Percentiles rank a stretch among this genome's conserved stretches.
phyloP scores from a whole-genome alignment of 257 asterid species.

The Lycium barbarum region DNA sequence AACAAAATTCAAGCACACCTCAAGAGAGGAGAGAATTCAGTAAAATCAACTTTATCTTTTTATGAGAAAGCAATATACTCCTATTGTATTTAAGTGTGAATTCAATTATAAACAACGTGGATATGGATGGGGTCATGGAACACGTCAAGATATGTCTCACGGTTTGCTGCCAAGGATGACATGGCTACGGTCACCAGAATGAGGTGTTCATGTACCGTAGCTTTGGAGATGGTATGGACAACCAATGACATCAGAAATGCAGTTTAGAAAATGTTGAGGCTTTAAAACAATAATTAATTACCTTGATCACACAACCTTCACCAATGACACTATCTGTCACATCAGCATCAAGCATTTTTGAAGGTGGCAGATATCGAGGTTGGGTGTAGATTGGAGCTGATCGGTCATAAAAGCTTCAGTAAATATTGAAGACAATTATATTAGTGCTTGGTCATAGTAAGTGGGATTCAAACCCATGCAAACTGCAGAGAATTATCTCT shows the following conservation, averaged over 20 bases:
- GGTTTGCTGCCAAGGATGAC: background rate
- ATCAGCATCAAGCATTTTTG: conserved; percentile 98
- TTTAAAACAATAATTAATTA: conserved; percentile 36
- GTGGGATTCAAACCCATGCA: background rate
- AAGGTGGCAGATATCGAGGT: conserved; percentile 95
- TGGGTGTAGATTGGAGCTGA: conserved; percentile 97
- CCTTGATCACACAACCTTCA: conserved; percentile 98
- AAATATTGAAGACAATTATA: conserved; percentile 37
- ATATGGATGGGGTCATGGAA: background rate
- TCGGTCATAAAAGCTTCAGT: conserved; percentile 88
- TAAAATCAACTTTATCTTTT: background rate
- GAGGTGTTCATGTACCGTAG: background rate
- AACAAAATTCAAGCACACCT: background rate
- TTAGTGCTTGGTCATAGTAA: conserved; percentile 7
- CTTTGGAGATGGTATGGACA: background rate
- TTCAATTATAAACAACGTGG: background rate
- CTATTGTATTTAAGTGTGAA: background rate
- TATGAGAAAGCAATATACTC: background rate
- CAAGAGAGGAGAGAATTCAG: background rate
- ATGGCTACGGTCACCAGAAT: background rate
- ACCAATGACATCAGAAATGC: background rate
- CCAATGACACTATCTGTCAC: conserved; percentile 96
- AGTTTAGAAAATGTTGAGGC: background rate
- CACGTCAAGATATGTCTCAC: background rate
- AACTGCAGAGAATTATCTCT: background rate